A percentile compares a stretch with the other conserved stretches of the same genome.
phyloP scores from a whole-genome alignment of 345 rosid species.

The Brassica juncea region DNA sequence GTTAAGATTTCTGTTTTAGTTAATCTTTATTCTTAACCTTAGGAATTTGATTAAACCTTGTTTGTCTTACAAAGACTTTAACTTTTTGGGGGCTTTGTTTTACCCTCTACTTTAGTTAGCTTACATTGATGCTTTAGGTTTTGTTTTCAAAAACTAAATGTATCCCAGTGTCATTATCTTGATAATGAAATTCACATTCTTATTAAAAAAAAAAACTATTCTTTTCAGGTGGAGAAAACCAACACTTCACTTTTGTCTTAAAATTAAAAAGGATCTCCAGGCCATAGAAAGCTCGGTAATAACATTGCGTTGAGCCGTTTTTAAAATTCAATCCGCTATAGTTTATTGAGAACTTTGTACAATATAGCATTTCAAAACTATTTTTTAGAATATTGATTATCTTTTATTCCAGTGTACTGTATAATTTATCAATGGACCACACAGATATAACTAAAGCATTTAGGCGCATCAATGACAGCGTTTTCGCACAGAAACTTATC shows the following conservation, averaged over 20 bases:
- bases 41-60: no score
- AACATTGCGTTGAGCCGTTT: background rate
- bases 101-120: no score
- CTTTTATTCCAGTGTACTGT: background rate
- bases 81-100: no score
- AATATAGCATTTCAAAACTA: background rate
- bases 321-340: background rate
- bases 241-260: background rate
- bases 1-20: no score
- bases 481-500: background rate
- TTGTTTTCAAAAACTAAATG: no score
- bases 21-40: no score
- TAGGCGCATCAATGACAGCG: background rate
- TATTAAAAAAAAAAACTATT: background rate
- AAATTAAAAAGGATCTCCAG: background rate
- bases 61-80: no score
- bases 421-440: background rate
- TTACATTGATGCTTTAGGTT: no score
- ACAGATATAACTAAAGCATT: background rate
- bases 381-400: background rate
- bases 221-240: background rate
- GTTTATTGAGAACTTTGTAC: background rate
- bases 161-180: no score
- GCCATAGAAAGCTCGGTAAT: background rate
- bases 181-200: no score